phyloP scores from a whole-genome alignment of 2,329 filamentous ascomycete species.

The Colletotrichum graminicola region DNA sequence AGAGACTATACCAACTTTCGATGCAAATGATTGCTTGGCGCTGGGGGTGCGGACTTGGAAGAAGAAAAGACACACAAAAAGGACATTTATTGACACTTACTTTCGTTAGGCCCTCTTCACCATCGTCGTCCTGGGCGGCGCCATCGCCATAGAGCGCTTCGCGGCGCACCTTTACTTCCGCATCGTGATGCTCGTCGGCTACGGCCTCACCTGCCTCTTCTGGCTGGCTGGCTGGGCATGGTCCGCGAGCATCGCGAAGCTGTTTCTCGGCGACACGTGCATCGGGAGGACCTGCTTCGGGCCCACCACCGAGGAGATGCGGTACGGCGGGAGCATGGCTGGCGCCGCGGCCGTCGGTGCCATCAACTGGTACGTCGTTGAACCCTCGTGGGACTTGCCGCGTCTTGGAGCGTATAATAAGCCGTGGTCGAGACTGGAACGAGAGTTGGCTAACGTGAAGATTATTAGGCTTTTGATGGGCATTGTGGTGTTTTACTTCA shows the following conservation, averaged over 20 bases:
- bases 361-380: constrained; percentile 52
- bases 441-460: constrained; percentile 7
- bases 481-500: constrained; percentile 55
- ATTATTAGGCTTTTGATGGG: constrained; percentile 53
- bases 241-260: constrained; percentile 53
- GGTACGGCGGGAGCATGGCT: constrained; percentile 51
- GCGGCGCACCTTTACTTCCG: constrained; percentile 55
- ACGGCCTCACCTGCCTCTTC: constrained; percentile 56
- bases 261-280: constrained; percentile 43
- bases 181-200: constrained; percentile 52
- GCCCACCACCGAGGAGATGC: constrained; percentile 38
- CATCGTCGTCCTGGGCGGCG: constrained; percentile 55
- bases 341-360: constrained; percentile 58
- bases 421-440: too few relatives aligned
- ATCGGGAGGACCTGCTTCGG: constrained; percentile 45
- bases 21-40: neutral
- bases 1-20: neutral
- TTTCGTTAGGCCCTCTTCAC: constrained; percentile 54
- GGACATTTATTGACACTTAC: constrained; percentile 10
- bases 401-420: too few relatives aligned
- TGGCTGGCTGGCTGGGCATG: constrained; percentile 60
- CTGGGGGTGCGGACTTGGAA: neutral
- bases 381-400: constrained; percentile 4
- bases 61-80: neutral
- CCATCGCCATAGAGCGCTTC: constrained; percentile 53